A percentile compares a stretch with the other conserved stretches of the same genome.
Evolutionary conservation across 192 early-diverging fungal genomes (phyloP).

Genomic region (Oehlia diaphana): DNA sequence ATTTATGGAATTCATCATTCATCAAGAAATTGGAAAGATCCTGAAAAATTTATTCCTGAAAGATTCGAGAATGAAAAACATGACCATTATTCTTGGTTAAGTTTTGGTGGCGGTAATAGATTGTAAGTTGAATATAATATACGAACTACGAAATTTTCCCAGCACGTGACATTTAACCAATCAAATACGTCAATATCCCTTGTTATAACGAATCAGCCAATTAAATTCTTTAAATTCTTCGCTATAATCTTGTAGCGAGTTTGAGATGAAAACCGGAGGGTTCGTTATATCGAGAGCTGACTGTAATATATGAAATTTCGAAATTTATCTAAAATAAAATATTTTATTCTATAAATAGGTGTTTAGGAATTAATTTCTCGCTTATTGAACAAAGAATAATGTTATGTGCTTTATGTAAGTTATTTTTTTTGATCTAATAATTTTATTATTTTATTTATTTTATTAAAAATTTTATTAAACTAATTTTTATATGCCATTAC

Average conservation of each 20-base stretch:
- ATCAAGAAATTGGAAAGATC: not conserved
- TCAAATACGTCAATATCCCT: no score
- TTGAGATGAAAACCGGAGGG: no score
- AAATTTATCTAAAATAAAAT: no score
- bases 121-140: not conserved
- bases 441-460: not conserved
- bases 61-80: not conserved
- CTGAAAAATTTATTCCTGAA: not conserved
- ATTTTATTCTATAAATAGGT: not conserved
- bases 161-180: no score
- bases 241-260: no score
- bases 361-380: not conserved
- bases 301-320: no score
- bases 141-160: no score
- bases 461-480: no score
- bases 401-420: not conserved
- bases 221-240: no score
- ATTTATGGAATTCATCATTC: conserved; percentile 5
- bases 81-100: not conserved
- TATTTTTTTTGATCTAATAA: not conserved
- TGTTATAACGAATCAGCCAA: no score
- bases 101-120: not conserved
- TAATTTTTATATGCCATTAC: no score
- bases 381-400: not conserved
- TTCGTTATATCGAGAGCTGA: no score